A percentile compares a stretch with the other conserved stretches of the same genome.
Evolutionary conservation across 2,329 filamentous ascomycete genomes (phyloP).

Genomic region (Beauveria asiatica): DNA sequence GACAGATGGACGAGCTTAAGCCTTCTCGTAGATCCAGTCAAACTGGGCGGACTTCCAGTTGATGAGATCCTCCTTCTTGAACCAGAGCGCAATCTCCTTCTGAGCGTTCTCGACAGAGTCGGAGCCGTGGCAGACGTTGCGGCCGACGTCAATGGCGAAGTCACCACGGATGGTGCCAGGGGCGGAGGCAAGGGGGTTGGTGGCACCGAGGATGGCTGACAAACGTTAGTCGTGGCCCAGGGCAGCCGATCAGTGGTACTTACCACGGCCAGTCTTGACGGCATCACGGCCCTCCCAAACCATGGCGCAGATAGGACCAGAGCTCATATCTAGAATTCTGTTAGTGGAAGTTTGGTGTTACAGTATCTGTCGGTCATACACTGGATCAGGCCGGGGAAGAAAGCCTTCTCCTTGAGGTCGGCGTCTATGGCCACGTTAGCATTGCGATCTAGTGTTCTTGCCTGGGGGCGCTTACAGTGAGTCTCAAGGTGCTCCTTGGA

Average conservation of each 20-base stretch:
- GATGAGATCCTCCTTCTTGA: slow-evolving; percentile 79
- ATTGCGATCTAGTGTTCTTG: neutral
- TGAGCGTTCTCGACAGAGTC: slow-evolving; percentile 97
- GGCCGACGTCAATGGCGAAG: slow-evolving; percentile 72
- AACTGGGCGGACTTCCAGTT: slow-evolving; percentile 76
- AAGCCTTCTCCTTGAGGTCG: slow-evolving; percentile 87
- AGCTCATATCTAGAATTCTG: slow-evolving; percentile 71
- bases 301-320: slow-evolving; percentile 97
- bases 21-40: slow-evolving; percentile 97
- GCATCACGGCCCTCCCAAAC: slow-evolving; percentile 98
- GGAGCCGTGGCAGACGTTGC: slow-evolving; percentile 99
- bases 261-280: slow-evolving; percentile 95
- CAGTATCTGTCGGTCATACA: slow-evolving; percentile 50
- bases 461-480: slow-evolving; percentile 58
- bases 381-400: slow-evolving; percentile 89
- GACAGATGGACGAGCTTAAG: slow-evolving; percentile 26
- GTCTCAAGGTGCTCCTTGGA: slow-evolving; percentile 93
- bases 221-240: slow-evolving; percentile 15
- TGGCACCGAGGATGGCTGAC: slow-evolving; percentile 85
- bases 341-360: slow-evolving; percentile 11
- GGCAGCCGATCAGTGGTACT: slow-evolving; percentile 23
- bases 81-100: slow-evolving; percentile 99
- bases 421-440: slow-evolving; percentile 46
- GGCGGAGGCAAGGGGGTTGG: slow-evolving; percentile 90
- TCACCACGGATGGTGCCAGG: slow-evolving; percentile 98